Conservation (phyloP, 2,329 filamentous ascomycete genomes). For the Colletotrichum camelliae region DNA sequence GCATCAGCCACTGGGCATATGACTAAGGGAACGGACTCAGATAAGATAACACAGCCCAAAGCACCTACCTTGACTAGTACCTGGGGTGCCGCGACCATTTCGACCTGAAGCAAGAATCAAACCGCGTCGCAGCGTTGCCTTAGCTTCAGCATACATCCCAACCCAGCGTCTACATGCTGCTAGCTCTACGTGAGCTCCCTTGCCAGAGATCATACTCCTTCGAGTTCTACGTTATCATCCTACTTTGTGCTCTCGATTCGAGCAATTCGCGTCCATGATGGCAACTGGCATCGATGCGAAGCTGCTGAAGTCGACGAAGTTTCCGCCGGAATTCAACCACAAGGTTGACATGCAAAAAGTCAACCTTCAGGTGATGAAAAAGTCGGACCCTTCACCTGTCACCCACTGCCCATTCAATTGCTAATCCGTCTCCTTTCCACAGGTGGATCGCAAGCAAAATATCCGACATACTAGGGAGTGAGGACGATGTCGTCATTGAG, state of each 20-base stretch:
- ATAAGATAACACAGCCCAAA: not conserved
- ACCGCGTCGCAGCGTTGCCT: not conserved
- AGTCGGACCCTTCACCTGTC: slow-evolving; percentile 55
- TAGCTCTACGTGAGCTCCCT: not conserved
- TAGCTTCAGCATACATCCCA: not conserved
- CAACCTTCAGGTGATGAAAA: slow-evolving; percentile 97
- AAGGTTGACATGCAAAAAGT: slow-evolving; percentile 99
- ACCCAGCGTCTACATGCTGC: not conserved
- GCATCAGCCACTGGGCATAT: not conserved
- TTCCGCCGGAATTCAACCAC: slow-evolving; percentile 89
- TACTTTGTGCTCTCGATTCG: not conserved
- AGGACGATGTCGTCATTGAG: slow-evolving; percentile 96
- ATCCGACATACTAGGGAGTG: slow-evolving; percentile 84
- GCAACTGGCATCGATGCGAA: slow-evolving; percentile 87
- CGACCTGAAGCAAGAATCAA: not conserved
- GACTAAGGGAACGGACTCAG: not conserved
- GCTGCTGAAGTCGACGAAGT: slow-evolving; percentile 89
- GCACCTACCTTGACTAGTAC: not conserved
- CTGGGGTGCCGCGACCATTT: not conserved
- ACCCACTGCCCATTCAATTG: not conserved
- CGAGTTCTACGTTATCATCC: slow-evolving; percentile 12
- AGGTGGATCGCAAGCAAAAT: slow-evolving; percentile 96
- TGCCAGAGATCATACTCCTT: not conserved
- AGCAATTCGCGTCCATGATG: slow-evolving; percentile 55
- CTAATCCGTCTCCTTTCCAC: not conserved